phyloP scores from a whole-genome alignment of 2,329 filamentous ascomycete genomes.

The Biscogniauxia mediterranea region DNA sequence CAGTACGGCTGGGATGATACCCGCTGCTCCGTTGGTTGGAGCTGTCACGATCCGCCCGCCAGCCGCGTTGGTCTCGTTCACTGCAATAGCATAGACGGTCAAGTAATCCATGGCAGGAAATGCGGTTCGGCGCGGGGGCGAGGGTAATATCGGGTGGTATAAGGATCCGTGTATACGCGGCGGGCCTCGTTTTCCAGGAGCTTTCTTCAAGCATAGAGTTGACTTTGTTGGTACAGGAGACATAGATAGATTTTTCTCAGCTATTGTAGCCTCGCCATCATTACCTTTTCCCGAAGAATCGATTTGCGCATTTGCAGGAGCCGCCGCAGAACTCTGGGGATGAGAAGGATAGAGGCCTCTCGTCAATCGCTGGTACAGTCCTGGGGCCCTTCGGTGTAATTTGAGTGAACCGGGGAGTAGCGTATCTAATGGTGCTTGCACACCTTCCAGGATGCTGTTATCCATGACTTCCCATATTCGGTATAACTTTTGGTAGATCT shows the following conservation, averaged over 20 bases:
- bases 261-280: slow-evolving; percentile 1
- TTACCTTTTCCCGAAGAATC: slow-evolving; percentile 11
- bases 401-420: slow-evolving; percentile 47
- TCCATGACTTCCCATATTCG: slow-evolving; percentile 54
- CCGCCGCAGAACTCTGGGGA: slow-evolving; percentile 17
- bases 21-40: slow-evolving; percentile 50
- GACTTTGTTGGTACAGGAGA: slow-evolving; percentile 9
- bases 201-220: slow-evolving; percentile 18
- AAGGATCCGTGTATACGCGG: slow-evolving; percentile 45
- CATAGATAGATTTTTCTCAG: slow-evolving; percentile 1
- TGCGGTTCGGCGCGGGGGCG: slow-evolving; percentile 44
- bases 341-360: slow-evolving; percentile 44
- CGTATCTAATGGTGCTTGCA: slow-evolving; percentile 42
- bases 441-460: slow-evolving; percentile 48
- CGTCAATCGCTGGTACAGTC: slow-evolving; percentile 43
- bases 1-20: slow-evolving; percentile 50
- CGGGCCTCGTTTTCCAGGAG: slow-evolving; percentile 32
- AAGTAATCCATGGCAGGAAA: slow-evolving; percentile 52
- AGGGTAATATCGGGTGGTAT: slow-evolving; percentile 45
- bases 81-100: slow-evolving; percentile 50
- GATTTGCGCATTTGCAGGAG: slow-evolving; percentile 14
- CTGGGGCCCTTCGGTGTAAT: slow-evolving; percentile 45
- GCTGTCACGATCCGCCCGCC: slow-evolving; percentile 51
- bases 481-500: slow-evolving; percentile 46
- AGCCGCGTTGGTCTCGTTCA: slow-evolving; percentile 52